A percentile compares a stretch with the other conserved stretches of the same genome.
phyloP scores from a whole-genome alignment of 2,329 filamentous ascomycete genomes.

The Arthroderma uncinatum region DNA sequence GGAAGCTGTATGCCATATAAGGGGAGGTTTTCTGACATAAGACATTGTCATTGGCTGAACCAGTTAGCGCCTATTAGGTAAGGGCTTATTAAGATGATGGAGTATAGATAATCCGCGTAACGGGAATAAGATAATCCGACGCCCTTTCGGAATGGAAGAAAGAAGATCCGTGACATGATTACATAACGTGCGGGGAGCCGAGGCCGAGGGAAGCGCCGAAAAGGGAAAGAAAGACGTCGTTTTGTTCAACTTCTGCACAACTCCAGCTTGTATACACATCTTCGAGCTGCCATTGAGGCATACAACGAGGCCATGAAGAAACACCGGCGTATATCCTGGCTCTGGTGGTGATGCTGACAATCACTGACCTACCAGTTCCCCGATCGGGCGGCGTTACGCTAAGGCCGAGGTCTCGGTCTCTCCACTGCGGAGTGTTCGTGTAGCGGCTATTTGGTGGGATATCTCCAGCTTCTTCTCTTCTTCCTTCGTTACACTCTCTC shows the following conservation, averaged over 20 bases:
- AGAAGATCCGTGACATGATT: background rate
- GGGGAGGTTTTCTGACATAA: background rate
- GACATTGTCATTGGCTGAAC: background rate
- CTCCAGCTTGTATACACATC: background rate
- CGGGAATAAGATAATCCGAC: background rate
- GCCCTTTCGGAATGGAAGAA: background rate
- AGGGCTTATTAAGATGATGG: background rate
- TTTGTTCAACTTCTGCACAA: background rate
- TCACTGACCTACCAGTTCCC: background rate
- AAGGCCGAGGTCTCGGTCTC: constrained; percentile 1
- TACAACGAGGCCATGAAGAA: background rate
- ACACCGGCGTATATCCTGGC: background rate
- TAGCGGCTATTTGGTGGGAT: background rate
- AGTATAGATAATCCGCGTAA: background rate
- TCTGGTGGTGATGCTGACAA: background rate
- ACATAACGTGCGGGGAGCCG: background rate
- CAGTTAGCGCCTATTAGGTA: background rate
- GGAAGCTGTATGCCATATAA: background rate
- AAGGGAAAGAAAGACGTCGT: background rate
- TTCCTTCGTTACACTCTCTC: background rate
- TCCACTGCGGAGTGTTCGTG: background rate
- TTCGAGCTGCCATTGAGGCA: background rate
- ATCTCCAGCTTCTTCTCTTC: background rate
- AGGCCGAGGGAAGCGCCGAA: background rate
- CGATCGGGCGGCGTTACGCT: background rate